Percentiles rank a stretch among this genome's conserved stretches.
Evolutionary conservation across 2,329 filamentous ascomycete species (phyloP).

Genomic region (Akanthomyces uredinophilus): DNA sequence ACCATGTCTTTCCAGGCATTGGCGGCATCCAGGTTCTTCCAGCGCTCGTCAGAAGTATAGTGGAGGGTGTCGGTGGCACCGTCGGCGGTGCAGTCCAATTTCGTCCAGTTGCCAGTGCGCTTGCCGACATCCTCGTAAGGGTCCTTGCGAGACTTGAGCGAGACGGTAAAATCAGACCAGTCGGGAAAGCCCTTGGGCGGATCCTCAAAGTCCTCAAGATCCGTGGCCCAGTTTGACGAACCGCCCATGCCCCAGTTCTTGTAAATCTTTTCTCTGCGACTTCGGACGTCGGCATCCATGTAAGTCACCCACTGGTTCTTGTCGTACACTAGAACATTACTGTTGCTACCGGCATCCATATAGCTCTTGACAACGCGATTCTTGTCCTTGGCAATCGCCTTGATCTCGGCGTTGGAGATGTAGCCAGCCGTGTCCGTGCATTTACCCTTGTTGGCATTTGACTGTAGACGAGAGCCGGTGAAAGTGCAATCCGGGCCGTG

Average conservation of each 20-base stretch:
- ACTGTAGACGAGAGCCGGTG: not conserved
- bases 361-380: slow-evolving; percentile 13
- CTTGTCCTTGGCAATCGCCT: slow-evolving; percentile 20
- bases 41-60: not conserved
- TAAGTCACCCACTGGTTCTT: slow-evolving; percentile 18
- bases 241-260: slow-evolving; percentile 20
- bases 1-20: slow-evolving; percentile 1
- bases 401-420: slow-evolving; percentile 29
- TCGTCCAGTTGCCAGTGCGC: slow-evolving; percentile 23
- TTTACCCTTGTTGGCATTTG: slow-evolving; percentile 18
- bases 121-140: slow-evolving; percentile 15
- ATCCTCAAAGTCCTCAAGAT: slow-evolving; percentile 20
- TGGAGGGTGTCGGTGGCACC: slow-evolving; percentile 7
- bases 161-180: slow-evolving; percentile 18
- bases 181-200: slow-evolving; percentile 14
- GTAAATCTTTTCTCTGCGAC: slow-evolving; percentile 11
- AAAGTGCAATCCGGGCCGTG: slow-evolving; percentile 19
- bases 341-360: slow-evolving; percentile 16
- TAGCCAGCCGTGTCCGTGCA: slow-evolving; percentile 21
- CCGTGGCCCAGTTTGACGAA: slow-evolving; percentile 21
- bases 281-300: slow-evolving; percentile 19
- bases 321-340: slow-evolving; percentile 21
- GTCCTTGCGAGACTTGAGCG: slow-evolving; percentile 17
- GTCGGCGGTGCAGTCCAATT: slow-evolving; percentile 19
- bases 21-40: not conserved